A percentile compares a stretch with the other conserved stretches of the same genome.
phyloP scores from a whole-genome alignment of 2,329 filamentous ascomycete genomes.

The Aspergillus neoniger region DNA sequence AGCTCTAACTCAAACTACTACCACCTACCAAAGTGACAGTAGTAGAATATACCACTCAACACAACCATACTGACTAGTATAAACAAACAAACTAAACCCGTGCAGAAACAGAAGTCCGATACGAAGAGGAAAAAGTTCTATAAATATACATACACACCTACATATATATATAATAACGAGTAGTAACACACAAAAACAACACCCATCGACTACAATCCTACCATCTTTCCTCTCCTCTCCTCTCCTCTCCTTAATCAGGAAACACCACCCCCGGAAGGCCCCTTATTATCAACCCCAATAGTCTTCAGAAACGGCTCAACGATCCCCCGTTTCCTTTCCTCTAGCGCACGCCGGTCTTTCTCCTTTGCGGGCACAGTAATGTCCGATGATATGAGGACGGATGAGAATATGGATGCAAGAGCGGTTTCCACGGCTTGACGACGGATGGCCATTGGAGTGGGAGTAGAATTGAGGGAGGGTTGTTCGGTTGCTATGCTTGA shows the following conservation, averaged over 20 bases:
- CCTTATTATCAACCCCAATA: constrained; percentile 36
- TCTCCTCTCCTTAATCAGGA: constrained; percentile 2
- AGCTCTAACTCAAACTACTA: too few species aligned
- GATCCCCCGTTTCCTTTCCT: constrained; percentile 66
- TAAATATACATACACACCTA: background rate
- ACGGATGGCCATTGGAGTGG: constrained; percentile 54
- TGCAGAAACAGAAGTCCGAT: too few species aligned
- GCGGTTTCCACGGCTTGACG: constrained; percentile 61
- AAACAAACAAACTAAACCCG: too few species aligned
- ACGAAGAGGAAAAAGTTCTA: background rate
- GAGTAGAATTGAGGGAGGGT: constrained; percentile 25
- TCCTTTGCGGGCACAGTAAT: constrained; percentile 47
- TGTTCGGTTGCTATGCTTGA: constrained; percentile 30
- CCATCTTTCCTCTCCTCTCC: background rate
- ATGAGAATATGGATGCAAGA: constrained; percentile 67
- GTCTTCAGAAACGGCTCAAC: constrained; percentile 69
- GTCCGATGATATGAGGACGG: constrained; percentile 59
- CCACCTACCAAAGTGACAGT: too few species aligned
- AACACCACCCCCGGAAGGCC: constrained; percentile 36
- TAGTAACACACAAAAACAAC: background rate
- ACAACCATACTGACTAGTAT: too few species aligned
- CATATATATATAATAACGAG: background rate
- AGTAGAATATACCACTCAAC: too few species aligned
- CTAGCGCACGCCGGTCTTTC: constrained; percentile 61
- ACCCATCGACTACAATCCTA: too few species aligned